A percentile compares a stretch with the other conserved stretches of the same genome.
These are phyloP conservation scores for Aphanomyces cochlioides DNA, from an alignment of 352 stramenopile genomes.

Conservation along the genomic window DNA sequence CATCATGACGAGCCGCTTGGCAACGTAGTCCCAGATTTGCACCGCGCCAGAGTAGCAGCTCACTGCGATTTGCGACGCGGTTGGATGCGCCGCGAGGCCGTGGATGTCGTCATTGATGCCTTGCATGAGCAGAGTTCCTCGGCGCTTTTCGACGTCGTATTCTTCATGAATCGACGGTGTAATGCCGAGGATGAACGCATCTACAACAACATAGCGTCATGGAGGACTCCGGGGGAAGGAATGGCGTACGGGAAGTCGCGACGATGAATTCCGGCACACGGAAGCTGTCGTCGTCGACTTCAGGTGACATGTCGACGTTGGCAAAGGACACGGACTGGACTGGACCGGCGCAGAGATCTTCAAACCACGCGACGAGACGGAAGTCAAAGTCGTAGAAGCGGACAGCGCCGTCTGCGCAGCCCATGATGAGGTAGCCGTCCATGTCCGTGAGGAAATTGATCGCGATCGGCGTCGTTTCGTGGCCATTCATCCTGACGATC, in stretches of 20 bases:
- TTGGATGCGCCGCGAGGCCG: constrained; percentile 72
- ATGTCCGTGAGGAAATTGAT: constrained; percentile 68
- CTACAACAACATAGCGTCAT: constrained; percentile 16
- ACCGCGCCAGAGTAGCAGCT: constrained; percentile 79
- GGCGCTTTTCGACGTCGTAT: constrained; percentile 74
- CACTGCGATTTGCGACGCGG: constrained; percentile 66
- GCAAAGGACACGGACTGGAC: constrained; percentile 89
- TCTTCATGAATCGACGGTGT: constrained; percentile 77
- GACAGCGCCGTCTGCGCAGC: constrained; percentile 84
- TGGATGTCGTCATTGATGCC: constrained; percentile 86
- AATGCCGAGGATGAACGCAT: constrained; percentile 85
- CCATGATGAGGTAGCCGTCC: constrained; percentile 88
- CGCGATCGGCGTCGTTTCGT: constrained; percentile 32
- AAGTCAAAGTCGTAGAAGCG: constrained; percentile 94
- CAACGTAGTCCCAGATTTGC: constrained; percentile 88
- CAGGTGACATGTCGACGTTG: constrained; percentile 20
- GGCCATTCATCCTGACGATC: constrained; percentile 63
- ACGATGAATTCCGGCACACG: constrained; percentile 89
- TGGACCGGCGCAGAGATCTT: constrained; percentile 88
- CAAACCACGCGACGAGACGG: constrained; percentile 90
- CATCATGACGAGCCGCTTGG: constrained; percentile 82
- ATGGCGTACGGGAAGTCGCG: constrained; percentile 50
- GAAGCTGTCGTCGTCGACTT: constrained; percentile 58
- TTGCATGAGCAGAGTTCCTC: constrained; percentile 89
- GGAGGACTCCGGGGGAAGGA: neutral